Conservation (phyloP, 495 filamentous ascomycete species). For the Zalerion maritima region DNA sequence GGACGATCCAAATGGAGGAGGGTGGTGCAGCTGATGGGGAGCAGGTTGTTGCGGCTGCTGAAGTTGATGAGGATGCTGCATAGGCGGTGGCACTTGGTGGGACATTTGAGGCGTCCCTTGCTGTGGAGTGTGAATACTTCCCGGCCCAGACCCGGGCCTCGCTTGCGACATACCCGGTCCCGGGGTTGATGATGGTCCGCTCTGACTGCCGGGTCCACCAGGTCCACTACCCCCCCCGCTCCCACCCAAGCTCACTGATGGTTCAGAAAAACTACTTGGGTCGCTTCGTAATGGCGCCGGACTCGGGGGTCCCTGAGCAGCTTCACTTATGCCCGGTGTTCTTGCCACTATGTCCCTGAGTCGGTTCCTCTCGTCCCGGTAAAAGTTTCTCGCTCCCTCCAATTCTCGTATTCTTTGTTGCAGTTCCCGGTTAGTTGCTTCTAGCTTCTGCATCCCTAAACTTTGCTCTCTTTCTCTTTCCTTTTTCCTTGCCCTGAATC, state of each 20-base stretch:
- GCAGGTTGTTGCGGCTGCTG: constrained; percentile 9
- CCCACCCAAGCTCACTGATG: too few species aligned
- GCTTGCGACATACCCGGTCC: too few species aligned
- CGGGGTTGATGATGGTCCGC: too few species aligned
- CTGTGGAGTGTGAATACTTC: too few species aligned
- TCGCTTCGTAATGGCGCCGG: constrained; percentile 22
- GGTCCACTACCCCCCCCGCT: too few species aligned
- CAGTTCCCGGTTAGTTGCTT: constrained; percentile 37
- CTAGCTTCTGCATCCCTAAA: constrained; percentile 46
- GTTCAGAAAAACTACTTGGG: too few species aligned
- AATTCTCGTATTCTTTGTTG: constrained; percentile 31
- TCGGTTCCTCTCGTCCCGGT: constrained; percentile 44
- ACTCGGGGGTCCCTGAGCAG: constrained; percentile 33
- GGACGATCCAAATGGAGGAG: constrained; percentile 13
- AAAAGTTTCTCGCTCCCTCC: constrained; percentile 30
- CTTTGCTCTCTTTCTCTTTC: constrained; percentile 70
- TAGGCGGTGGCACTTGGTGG: constrained; percentile 8
- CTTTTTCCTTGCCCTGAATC: constrained; percentile 80
- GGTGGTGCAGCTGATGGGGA: constrained; percentile 9
- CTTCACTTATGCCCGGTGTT: constrained; percentile 34
- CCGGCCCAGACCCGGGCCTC: too few species aligned
- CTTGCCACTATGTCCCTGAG: constrained; percentile 47
- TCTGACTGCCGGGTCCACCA: too few species aligned
- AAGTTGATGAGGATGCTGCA: constrained; percentile 8
- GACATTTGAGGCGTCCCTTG: constrained; percentile 14